Evolutionary conservation across 2,329 filamentous ascomycete species (phyloP), one percentile per base, ranked within the genome.

Genomic region (Colletotrichum theobromicola): DNA sequence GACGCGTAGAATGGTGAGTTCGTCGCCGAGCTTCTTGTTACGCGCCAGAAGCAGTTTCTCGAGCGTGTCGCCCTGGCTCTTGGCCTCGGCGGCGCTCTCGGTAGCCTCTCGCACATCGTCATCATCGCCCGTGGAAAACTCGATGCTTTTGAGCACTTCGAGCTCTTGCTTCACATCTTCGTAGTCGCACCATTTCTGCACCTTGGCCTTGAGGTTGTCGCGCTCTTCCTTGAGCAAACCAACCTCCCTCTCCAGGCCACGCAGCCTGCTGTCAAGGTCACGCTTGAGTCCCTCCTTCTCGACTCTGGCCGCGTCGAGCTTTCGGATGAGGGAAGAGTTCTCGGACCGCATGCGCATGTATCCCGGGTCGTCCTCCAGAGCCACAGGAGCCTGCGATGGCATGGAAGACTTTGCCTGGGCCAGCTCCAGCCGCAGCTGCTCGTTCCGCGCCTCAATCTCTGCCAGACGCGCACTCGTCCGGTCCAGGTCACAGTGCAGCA

Each of bases 1-100:
- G 4, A 99, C 95, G 53, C 97, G 92, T 58, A 99, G 88, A 50
- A 98, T 91, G 3, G 97, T 98, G 76, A 98, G 90, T 83, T 99
- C 97, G 80, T 98, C 96, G 78, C 94, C 93, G 46, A 99, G 88
- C 85, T 98, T 99, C 87, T 98, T 99, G 87, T 99, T 99, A 60
- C 97, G 92, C 12, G 95, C 94, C 67, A 99, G 87, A 7, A 99
- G 88, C 32, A 99, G 91, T 84, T 98, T 96, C 84, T 99, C 97
- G 12, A 99, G 86, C 2, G 93, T 95, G 79, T 98, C 95, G 57
- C 94, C 92, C 78, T 94, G 94, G 63, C 86, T 85, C 81, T 92
- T 92, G 7, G 84, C 81, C 2, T 85, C 82, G 4, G 86, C 79
- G 4, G 90, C 90, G 78, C 92, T 91, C 15, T 87, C 81, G 50